Conservation (phyloP, 805 yeast species). For the Crinitomyces ghanaensis region DNA sequence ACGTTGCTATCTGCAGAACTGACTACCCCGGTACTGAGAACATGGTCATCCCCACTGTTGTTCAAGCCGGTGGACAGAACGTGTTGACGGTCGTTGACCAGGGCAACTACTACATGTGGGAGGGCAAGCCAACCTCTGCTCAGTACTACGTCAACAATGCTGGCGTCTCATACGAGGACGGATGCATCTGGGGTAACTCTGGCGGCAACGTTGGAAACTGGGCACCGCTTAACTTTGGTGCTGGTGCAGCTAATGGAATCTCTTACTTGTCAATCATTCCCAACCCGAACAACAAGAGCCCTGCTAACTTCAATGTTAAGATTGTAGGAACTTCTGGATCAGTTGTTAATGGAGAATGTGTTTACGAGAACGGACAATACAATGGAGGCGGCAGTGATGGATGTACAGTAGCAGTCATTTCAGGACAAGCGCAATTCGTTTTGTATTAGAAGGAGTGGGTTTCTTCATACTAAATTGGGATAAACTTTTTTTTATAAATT, state of each 20-base stretch:
- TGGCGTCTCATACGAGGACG: slow-evolving; percentile 80
- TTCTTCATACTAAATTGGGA: too few species aligned
- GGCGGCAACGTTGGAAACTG: slow-evolving; percentile 89
- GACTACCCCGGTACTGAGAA: slow-evolving; percentile 99
- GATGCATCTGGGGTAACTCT: slow-evolving; percentile 84
- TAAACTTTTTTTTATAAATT: too few species aligned
- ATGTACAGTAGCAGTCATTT: slow-evolving; percentile 84
- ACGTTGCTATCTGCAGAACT: slow-evolving; percentile 90
- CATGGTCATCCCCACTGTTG: slow-evolving; percentile 90
- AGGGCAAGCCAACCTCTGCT: slow-evolving; percentile 73
- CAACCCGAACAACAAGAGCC: slow-evolving; percentile 73
- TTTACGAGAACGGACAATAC: slow-evolving; percentile 67
- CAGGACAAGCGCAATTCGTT: slow-evolving; percentile 77
- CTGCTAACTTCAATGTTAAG: slow-evolving; percentile 64
- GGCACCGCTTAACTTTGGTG: slow-evolving; percentile 95
- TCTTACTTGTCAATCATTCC: slow-evolving; percentile 87
- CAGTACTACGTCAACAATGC: slow-evolving; percentile 97
- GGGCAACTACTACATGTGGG: slow-evolving; percentile 69
- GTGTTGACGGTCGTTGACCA: slow-evolving; percentile 74
- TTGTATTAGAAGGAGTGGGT: slow-evolving; percentile 36
- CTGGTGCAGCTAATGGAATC: slow-evolving; percentile 65
- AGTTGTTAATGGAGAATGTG: slow-evolving; percentile 61
- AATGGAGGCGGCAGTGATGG: slow-evolving; percentile 65
- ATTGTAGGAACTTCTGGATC: slow-evolving; percentile 63
- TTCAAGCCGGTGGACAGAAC: slow-evolving; percentile 50